Conservation (phyloP, 768 basidiomycete species). For the Guyanaporus albipodus region DNA sequence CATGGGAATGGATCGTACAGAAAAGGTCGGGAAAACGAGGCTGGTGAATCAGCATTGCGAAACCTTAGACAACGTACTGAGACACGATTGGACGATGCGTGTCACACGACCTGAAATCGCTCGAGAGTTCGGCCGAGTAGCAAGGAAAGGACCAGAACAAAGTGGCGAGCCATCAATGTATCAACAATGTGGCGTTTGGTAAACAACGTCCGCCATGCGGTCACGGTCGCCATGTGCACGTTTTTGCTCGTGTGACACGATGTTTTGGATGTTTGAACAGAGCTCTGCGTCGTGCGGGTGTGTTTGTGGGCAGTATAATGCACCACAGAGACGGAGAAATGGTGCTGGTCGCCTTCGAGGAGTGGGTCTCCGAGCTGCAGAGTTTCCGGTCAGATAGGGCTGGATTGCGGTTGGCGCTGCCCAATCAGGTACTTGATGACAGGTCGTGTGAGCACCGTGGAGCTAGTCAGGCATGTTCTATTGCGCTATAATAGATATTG, state of each 20-base stretch:
- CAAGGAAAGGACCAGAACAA: background rate
- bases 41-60: background rate
- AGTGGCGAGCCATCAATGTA: slow-evolving; percentile 1
- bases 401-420: background rate
- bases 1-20: background rate
- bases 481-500: background rate
- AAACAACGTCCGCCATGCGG: background rate
- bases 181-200: background rate
- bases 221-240: background rate
- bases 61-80: background rate
- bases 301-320: no score
- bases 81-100: background rate
- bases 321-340: background rate
- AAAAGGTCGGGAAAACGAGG: background rate
- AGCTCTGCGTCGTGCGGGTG: background rate
- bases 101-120: background rate
- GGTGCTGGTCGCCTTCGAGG: background rate
- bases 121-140: slow-evolving; percentile 1
- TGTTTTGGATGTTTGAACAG: background rate
- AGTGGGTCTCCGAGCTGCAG: no score
- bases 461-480: background rate
- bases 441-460: slow-evolving; percentile 15
- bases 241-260: slow-evolving; percentile 17
- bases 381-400: no score
- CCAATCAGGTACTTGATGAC: slow-evolving; percentile 2